Evolutionary conservation across 2,329 filamentous ascomycete genomes (phyloP), one percentile per base, ranked within the genome.

Genomic region (Ophiosphaerella korrae): DNA sequence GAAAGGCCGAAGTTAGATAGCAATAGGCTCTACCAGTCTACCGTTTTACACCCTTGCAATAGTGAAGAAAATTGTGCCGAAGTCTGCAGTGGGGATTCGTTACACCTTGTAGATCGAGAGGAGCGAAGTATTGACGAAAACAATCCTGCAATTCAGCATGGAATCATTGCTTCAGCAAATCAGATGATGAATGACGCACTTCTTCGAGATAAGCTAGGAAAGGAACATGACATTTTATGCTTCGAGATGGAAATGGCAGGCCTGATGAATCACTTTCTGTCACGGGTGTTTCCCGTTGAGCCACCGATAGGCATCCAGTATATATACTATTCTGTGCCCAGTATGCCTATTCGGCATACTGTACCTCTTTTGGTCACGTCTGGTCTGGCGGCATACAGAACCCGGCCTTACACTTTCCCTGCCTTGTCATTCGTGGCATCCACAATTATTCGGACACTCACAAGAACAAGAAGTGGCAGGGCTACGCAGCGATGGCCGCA

Each of bases 1-100:
- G 5, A 49, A 23, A 57, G 61, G 33, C 71, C 66, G 32, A 53
- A 55, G n/a, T 23, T 35, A 33, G 53, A 32, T 11, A 66, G 48
- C 29, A 71, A 75, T 42, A 58, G 37, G 35, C 50, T 75, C 7
- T 75, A 70, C 53, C 24, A 50, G 40, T 26, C 55, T 31, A 33
- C 31, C n/a, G 32, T 63, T 40, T 18, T 32, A 2, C 50, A 58
- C 45, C 38, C 53, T 13, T 3, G n/a, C 5, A 40, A 55, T 32
- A 41, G 42, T 12, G 48, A 49, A 43, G 40, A 23, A 16, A 21
- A 5, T 32, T 63, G 60, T 52, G 38, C 35, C 21, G 45, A 12
- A 44, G 43, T 55, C 41, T 67, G 62, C 51, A 51, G 62, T 34
- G 40, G 48, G 50, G 53, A 59, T 48, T 42, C 32, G 4, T 37